Base-by-base conservation (phyloP, 345 rosid genomes). In the Fremontodendron californicum region DNA sequence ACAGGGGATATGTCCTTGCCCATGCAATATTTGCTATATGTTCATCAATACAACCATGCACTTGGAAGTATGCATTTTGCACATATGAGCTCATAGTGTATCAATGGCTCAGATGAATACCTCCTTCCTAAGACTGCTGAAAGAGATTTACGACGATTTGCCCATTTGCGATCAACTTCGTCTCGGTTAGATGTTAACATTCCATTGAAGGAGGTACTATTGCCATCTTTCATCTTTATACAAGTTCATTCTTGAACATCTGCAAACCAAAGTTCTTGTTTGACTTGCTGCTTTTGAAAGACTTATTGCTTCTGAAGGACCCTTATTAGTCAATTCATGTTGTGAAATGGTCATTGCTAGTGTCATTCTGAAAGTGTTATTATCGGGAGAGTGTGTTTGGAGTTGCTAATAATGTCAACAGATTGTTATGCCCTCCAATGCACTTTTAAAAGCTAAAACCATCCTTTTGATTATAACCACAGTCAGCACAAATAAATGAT, bases 111-210 rank as follows among this genome's bases (percentile, higher is more conserved):
- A 93, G 99, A 96, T 82, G 97, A 93, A 79, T 93, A 92, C 81
- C 82, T 92, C 78, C 96, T 96, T 79, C 93, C 98, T 19, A 96
- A 89, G 89, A 86, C 93, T 83, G 99, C 96, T 74, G 98, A 96
- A 85, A 88, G 97, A 85, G 90, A 87, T 74, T 72, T 96, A 75
- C 82, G 94, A 60, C 87, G 90, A 78, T 92, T 88, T 73, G 90
- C 90, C 79, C 86, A 83, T 83, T 79, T 90, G 83, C 91, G 91
- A 33, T 85, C 81, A 11, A 67, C 85, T 71, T 86, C 92, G 57
- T 74, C 80, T 48, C 82, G 76, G 40, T 76, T 88, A 45, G 98
- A 86, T 74, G 82, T 84, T 79, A 83, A 85, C 37, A 85, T 80
- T 85, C 84, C 89, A 35, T 73, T 86, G 35, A 69, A 84, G 52